Conservation (phyloP, 2,329 filamentous ascomycete genomes). For the Aspergillus luchuensis region DNA sequence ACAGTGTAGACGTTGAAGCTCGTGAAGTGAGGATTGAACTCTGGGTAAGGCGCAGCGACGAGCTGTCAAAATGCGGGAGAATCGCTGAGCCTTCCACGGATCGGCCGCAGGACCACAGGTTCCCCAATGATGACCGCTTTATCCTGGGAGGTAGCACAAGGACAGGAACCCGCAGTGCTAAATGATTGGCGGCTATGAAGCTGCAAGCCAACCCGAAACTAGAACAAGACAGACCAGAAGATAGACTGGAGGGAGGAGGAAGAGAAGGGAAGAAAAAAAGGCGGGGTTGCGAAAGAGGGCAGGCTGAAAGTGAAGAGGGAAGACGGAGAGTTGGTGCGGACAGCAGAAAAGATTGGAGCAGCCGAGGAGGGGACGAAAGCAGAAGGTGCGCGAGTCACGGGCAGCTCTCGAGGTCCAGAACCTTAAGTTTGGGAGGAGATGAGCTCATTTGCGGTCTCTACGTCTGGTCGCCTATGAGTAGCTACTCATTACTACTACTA, state of each 20-base stretch:
- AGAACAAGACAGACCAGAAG: neutral
- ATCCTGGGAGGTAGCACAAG: conserved; percentile 13
- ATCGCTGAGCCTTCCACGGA: conserved; percentile 36
- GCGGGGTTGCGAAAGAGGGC: conserved; percentile 10
- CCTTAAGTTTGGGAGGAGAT: conserved; percentile 7
- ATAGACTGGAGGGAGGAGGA: neutral
- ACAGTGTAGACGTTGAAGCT: conserved; percentile 9
- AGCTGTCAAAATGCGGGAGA: conserved; percentile 40
- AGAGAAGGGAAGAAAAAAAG: neutral
- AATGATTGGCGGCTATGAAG: conserved; percentile 4
- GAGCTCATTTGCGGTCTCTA: conserved; percentile 14
- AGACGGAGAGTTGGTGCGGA: conserved; percentile 2
- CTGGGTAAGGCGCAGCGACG: conserved; percentile 31
- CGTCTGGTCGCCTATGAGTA: too few relatives aligned
- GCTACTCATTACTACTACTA: too few relatives aligned
- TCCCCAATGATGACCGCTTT: conserved; percentile 19
- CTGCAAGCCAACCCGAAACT: conserved; percentile 8
- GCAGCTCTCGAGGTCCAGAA: conserved; percentile 11
- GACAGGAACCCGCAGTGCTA: conserved; percentile 8
- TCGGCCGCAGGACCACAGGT: conserved; percentile 27
- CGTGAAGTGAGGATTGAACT: conserved; percentile 16
- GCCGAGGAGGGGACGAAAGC: conserved; percentile 4
- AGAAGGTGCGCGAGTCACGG: conserved; percentile 15
- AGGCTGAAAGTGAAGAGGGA: neutral
- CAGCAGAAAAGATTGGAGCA: conserved; percentile 3